These are phyloP conservation scores for Penicillium occitanis DNA, from an alignment of 2,329 filamentous ascomycete species.

Conservation along the genomic window DNA sequence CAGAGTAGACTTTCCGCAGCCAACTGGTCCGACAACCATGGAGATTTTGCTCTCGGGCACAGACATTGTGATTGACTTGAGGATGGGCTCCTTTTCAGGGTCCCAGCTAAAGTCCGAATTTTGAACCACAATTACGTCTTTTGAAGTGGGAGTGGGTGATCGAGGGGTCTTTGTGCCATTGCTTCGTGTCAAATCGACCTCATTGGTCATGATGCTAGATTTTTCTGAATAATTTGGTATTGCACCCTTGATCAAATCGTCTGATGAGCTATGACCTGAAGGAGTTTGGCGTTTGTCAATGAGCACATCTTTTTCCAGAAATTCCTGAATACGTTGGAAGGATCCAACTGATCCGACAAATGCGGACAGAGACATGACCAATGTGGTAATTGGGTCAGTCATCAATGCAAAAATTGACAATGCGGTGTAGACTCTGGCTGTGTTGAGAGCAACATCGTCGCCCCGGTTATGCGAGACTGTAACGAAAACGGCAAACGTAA, in stretches of 20 bases:
- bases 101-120: slow-evolving; percentile 52
- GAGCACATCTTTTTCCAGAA: slow-evolving; percentile 25
- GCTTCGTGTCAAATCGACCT: slow-evolving; percentile 25
- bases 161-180: slow-evolving; percentile 23
- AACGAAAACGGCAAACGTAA: slow-evolving; percentile 28
- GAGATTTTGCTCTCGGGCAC: slow-evolving; percentile 48
- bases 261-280: slow-evolving; percentile 10
- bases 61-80: slow-evolving; percentile 44
- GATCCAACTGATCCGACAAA: slow-evolving; percentile 42
- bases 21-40: slow-evolving; percentile 53
- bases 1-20: slow-evolving; percentile 55
- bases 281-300: slow-evolving; percentile 12
- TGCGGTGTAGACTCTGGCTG: slow-evolving; percentile 30
- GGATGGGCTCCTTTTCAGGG: slow-evolving; percentile 39
- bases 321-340: slow-evolving; percentile 46
- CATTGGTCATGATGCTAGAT: slow-evolving; percentile 27
- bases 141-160: slow-evolving; percentile 20
- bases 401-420: slow-evolving; percentile 31
- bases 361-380: slow-evolving; percentile 32
- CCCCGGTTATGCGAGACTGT: slow-evolving; percentile 24
- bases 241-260: slow-evolving; percentile 23
- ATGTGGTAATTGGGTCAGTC: slow-evolving; percentile 27
- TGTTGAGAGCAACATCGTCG: slow-evolving; percentile 30
- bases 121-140: slow-evolving; percentile 43
- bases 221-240: slow-evolving; percentile 26